Evolutionary conservation across 768 basidiomycete genomes (phyloP), one percentile per base, ranked within the genome.

Genomic region (Lentinula detonsa): DNA sequence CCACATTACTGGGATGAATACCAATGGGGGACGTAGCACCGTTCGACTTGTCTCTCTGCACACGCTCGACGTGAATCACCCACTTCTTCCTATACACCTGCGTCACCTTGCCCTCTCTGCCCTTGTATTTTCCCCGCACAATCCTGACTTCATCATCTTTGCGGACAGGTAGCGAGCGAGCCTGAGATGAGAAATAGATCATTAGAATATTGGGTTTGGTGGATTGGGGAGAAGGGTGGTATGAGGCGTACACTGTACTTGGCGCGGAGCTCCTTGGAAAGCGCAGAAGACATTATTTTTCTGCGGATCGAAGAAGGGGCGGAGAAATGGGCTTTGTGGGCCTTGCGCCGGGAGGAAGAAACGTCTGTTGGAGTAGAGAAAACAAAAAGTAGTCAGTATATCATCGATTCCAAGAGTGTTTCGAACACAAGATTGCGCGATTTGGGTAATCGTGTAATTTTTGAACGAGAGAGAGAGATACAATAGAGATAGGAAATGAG

Each of bases 31-130:
- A 86, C 59, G 94, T 86, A 62, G 95, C 89, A 65, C 97, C 96
- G 73, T 96, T 97, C 66, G 93, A 93, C 78, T 98, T 98, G 82
- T 99, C 96, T 67, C 94, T 87, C 75, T 91, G 88, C 60, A 99
- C 94, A 73, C 96, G 93, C 78, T 99, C 96, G 72, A 99, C 91
- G 78, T 98, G 90, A 75, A 99, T 90, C 59, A 98, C 93, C 91
- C 93, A 98, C 77, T 96, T 95, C 88, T 96, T 96, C 75, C 95
- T 91, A 85, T 95, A 96, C 65, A 98, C 95, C 78, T 95, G 90
- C 62, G 92, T 93, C 64, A 99, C 87, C 81, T 98, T 98, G 71
- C 96, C 96, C 83, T 99, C 96, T 72, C 95, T 86, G 56, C 97
- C 96, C 84, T 97, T 97, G 86, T 97, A 95, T 76, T 96, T 95